phyloP scores from a whole-genome alignment of 768 basidiomycete species.

The Phanerodontia chrysosporium region DNA sequence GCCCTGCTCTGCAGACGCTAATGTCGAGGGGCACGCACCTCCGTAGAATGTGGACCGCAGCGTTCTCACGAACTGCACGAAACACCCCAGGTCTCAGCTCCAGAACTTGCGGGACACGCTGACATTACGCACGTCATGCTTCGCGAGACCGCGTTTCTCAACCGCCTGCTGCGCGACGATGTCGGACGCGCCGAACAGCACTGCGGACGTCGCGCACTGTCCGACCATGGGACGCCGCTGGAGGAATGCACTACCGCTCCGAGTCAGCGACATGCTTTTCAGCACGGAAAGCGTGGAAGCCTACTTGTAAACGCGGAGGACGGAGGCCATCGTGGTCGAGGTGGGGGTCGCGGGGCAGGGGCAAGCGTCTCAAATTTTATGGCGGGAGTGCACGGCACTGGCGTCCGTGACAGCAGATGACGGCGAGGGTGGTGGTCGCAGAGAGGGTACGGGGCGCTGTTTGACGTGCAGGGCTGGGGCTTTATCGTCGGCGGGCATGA shows the following conservation, averaged over 20 bases:
- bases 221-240: conserved; percentile 58
- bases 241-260: conserved; percentile 45
- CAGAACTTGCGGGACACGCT: conserved; percentile 12
- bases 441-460: background rate
- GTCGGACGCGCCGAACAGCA: conserved; percentile 74
- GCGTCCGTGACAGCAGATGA: background rate
- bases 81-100: background rate
- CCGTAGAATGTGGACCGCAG: conserved; percentile 49
- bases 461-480: background rate
- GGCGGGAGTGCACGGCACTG: background rate
- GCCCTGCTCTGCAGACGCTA: conserved; percentile 11
- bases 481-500: background rate
- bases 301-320: conserved; percentile 26
- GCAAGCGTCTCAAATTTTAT: background rate
- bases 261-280: background rate
- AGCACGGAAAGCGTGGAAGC: conserved; percentile 3
- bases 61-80: conserved; percentile 3
- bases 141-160: conserved; percentile 55
- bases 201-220: conserved; percentile 59
- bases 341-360: background rate
- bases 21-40: conserved; percentile 34
- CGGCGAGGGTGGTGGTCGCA: background rate
- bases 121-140: conserved; percentile 65
- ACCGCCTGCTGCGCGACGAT: conserved; percentile 83
- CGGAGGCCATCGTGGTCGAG: conserved; percentile 1